These are phyloP conservation scores for Echinosophora koreensis DNA, from an alignment of 306 rosid species.

Conservation along the genomic window DNA sequence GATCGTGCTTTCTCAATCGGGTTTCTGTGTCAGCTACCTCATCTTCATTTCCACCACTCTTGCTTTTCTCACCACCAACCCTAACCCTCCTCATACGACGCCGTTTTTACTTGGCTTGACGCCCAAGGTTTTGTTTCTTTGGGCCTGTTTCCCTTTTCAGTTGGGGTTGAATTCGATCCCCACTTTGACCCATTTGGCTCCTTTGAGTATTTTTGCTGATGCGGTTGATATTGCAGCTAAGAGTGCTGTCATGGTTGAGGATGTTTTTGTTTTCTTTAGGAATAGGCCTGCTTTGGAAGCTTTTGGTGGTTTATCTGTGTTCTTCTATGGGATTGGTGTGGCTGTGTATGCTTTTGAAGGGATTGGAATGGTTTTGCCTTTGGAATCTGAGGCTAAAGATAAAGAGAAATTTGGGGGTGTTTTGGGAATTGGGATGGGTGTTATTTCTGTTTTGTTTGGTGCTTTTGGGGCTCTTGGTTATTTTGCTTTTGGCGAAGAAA, in stretches of 20 bases:
- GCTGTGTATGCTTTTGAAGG: slow-evolving; percentile 85
- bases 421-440: slow-evolving; percentile 60
- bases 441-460: slow-evolving; percentile 67
- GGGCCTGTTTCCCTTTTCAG: slow-evolving; percentile 79
- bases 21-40: slow-evolving; percentile 76
- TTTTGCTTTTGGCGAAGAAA: slow-evolving; percentile 79
- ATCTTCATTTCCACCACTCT: slow-evolving; percentile 70
- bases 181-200: slow-evolving; percentile 76
- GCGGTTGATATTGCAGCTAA: slow-evolving; percentile 67
- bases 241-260: slow-evolving; percentile 73
- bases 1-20: slow-evolving; percentile 74
- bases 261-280: slow-evolving; percentile 51
- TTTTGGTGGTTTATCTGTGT: slow-evolving; percentile 67
- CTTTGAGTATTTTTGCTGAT: slow-evolving; percentile 78
- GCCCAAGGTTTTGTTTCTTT: slow-evolving; percentile 59
- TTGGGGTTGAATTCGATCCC: slow-evolving; percentile 71
- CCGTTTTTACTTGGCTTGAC: slow-evolving; percentile 55
- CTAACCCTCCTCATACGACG: no score
- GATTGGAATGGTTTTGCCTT: slow-evolving; percentile 71
- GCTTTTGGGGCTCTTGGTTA: slow-evolving; percentile 75
- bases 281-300: slow-evolving; percentile 58
- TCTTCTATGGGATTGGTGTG: slow-evolving; percentile 77
- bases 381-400: slow-evolving; percentile 69
- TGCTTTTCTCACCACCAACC: slow-evolving; percentile 42
- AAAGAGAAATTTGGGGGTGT: slow-evolving; percentile 70